Percentiles rank a stretch among this genome's conserved stretches.
phyloP scores from a whole-genome alignment of 305 asterid genomes.

The Plantago coronopus region DNA sequence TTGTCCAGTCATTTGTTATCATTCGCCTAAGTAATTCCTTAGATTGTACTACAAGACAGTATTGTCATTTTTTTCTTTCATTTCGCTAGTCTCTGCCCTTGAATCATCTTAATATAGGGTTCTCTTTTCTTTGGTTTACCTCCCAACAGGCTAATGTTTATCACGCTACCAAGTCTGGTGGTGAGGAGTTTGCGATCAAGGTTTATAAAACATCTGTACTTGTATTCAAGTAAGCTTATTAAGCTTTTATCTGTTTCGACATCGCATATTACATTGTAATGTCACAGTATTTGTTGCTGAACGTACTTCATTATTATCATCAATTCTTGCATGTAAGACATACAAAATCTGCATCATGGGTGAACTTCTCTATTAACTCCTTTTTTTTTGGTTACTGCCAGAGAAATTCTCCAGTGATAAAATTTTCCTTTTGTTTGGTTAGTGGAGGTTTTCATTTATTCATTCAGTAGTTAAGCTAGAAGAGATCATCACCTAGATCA shows the following conservation, averaged over 20 bases:
- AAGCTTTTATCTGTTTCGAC: constrained; percentile 21
- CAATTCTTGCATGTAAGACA: constrained; percentile 11
- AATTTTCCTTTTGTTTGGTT: no score
- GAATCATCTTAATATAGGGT: constrained; percentile 14
- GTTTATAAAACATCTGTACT: constrained; percentile 90
- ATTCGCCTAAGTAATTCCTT: not conserved
- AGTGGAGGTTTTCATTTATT: no score
- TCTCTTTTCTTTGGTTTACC: constrained; percentile 14
- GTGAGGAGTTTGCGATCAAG: constrained; percentile 90
- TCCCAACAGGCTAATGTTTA: constrained; percentile 83
- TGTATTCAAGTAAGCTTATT: constrained; percentile 69
- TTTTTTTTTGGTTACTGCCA: no score
- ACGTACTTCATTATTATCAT: constrained; percentile 1
- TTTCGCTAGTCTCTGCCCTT: not conserved
- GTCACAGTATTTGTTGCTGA: constrained; percentile 3
- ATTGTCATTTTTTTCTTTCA: no score
- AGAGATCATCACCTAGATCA: no score
- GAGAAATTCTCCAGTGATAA: no score
- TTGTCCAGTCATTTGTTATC: no score
- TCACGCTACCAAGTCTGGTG: constrained; percentile 84
- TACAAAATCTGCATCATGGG: not conserved
- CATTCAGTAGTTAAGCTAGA: no score
- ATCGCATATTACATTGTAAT: not conserved
- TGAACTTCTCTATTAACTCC: no score
- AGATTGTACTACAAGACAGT: constrained; percentile 12